Conservation (phyloP, 176 grass and related monocot species). For the Chloris gayana region DNA sequence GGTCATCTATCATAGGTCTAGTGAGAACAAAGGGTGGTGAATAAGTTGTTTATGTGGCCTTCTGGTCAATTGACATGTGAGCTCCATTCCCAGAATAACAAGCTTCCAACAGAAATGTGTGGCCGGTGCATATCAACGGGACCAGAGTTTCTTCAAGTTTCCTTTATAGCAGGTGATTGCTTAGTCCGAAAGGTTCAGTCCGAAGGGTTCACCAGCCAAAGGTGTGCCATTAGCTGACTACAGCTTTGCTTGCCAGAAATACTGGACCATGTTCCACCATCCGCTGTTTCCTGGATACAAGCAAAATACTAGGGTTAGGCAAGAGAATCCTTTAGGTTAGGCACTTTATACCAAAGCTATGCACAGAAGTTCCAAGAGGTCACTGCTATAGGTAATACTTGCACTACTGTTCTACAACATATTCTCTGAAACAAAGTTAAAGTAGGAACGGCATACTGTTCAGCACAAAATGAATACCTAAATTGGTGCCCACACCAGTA, state of each 20-base stretch:
- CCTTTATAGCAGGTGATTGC: slow-evolving; percentile 44
- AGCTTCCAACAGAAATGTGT: background rate
- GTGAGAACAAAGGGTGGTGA: background rate
- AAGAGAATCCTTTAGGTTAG: slow-evolving; percentile 52
- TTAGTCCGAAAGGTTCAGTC: slow-evolving; percentile 44
- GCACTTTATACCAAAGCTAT: slow-evolving; percentile 32
- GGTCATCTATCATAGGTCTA: background rate
- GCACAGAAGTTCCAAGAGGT: slow-evolving; percentile 10
- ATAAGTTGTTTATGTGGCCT: background rate
- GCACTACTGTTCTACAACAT: slow-evolving; percentile 1
- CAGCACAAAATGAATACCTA: background rate
- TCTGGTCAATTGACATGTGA: background rate
- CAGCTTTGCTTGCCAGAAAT: slow-evolving; percentile 37
- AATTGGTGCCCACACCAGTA: background rate
- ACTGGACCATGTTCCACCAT: slow-evolving; percentile 25
- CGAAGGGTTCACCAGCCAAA: slow-evolving; percentile 16
- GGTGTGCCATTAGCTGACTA: background rate
- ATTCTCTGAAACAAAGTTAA: slow-evolving; percentile 4
- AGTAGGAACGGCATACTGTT: background rate
- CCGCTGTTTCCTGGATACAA: slow-evolving; percentile 23
- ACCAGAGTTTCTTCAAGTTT: background rate
- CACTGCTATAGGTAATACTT: slow-evolving; percentile 10
- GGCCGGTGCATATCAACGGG: background rate
- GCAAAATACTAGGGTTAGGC: slow-evolving; percentile 49
- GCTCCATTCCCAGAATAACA: background rate